Percentiles rank a stretch among this genome's conserved stretches.
Conservation (phyloP, 2,329 filamentous ascomycete genomes). For the Teratosphaeriaceae sp. region DNA sequence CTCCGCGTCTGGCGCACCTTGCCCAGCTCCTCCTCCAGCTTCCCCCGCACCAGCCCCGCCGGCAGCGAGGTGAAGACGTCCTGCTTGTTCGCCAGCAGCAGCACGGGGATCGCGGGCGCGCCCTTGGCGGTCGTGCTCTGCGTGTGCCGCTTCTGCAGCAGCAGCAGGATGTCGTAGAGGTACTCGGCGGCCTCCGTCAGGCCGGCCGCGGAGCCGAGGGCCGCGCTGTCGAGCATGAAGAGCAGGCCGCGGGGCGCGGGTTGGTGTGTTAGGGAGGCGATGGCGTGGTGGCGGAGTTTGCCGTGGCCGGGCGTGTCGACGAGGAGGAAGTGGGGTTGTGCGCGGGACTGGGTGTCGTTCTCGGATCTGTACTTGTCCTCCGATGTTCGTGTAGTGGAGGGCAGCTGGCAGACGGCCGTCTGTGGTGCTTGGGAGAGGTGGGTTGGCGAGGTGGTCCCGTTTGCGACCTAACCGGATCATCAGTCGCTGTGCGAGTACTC, state of each 20-base stretch:
- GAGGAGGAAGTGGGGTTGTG: slow-evolving; percentile 65
- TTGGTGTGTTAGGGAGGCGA: slow-evolving; percentile 44
- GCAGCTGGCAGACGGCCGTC: slow-evolving; percentile 50
- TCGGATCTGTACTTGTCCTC: slow-evolving; percentile 59
- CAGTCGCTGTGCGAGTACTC: too few relatives aligned
- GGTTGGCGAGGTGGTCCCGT: slow-evolving; percentile 48
- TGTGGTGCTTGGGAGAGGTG: slow-evolving; percentile 59
- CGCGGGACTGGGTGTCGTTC: slow-evolving; percentile 53
- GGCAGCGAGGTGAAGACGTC: slow-evolving; percentile 93
- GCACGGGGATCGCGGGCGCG: slow-evolving; percentile 59
- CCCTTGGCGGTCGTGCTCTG: slow-evolving; percentile 50
- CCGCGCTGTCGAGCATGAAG: slow-evolving; percentile 75
- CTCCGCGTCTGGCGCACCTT: slow-evolving; percentile 69
- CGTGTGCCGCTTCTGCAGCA: slow-evolving; percentile 67
- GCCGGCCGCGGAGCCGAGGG: slow-evolving; percentile 32
- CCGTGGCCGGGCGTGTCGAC: slow-evolving; percentile 92
- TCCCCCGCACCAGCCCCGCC: slow-evolving; percentile 63
- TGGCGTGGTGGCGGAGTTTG: slow-evolving; percentile 72
- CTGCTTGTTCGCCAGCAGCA: slow-evolving; percentile 90
- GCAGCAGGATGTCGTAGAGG: slow-evolving; percentile 80
- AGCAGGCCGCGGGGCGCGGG: slow-evolving; percentile 63
- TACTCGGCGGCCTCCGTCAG: slow-evolving; percentile 73
- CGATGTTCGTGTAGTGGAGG: slow-evolving; percentile 44
- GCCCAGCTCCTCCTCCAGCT: slow-evolving; percentile 52
- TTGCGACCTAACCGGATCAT: too few relatives aligned